Evolutionary conservation across 75 land plant species (phyloP), one percentile per base, ranked within the genome.

Genomic region (Azolla pinnata): DNA sequence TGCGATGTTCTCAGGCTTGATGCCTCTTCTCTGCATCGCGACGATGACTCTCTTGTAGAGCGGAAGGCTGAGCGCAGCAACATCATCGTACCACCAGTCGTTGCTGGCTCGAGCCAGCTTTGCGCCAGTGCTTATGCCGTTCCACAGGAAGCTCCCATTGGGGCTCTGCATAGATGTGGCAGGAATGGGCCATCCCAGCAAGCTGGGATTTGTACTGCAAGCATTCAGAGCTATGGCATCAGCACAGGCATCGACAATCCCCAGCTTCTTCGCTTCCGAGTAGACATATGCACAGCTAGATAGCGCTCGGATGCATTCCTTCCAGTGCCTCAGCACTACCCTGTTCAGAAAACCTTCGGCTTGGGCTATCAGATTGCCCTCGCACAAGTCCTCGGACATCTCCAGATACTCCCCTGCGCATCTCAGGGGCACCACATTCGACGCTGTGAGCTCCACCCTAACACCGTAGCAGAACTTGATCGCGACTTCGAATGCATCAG

Each of bases 111-210:
- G 72, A 28, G 74, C 67, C 4, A 77, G 73, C 31, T 67, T 69
- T 24, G 89, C 96, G 1, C 96, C 96, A 0, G 89, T 89, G 57
- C 84, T 85, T 61, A 89, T 89, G 29, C 96, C 96, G 66, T 89
- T 89, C 96, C 96, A 89, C 17, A 89, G 60, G 7, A 89, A 70
- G 59, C 86, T 85, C 29, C 96, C 96, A 40, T 84, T 90, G n/a
- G 96, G 96, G 63, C 90, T 83, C 54, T 89, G 96, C 61, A 88
- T 56, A 38, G 74, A 72, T 29, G 83, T 80, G 72, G 71, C 73
- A 77, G 69, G 73, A 79, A 78, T 76, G 1, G 96, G 86, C 89
- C 89, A 89, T 10, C 86, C 86, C 67, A 77, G 61, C 78, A 77
- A 17, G 56, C 80, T 82, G 0, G 82, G 78, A 63, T 89, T 87